Base-by-base conservation (phyloP, 768 basidiomycete genomes). In the Crucibulum laeve region DNA sequence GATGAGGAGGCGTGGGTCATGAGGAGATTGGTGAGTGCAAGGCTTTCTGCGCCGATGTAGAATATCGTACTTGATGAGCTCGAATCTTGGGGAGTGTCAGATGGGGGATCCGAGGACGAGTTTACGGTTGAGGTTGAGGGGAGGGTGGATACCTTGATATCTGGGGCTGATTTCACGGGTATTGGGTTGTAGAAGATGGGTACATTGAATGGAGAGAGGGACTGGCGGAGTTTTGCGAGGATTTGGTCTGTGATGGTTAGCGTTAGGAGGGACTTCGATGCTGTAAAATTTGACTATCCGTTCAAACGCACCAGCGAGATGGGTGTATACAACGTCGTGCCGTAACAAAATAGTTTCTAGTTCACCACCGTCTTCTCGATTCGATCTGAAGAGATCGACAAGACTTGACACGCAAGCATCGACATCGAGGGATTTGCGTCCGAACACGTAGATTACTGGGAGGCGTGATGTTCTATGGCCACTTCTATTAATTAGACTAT, bases 371-470 rank as follows among this genome's bases (percentile, higher is more conserved):
- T 54, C 32, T 14, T 23, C 17, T 14, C 30, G 23, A 14, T 43
- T 46, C 4, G 43, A 22, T 18, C 60, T 50, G 19, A 77, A 54
- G 10, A 68, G 50, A 14, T 59, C 56, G 14, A 64, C 40, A 11
- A 87, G 51, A 34, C 66, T 60, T 10, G 60, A 51, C 7, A 72
- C 65, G 48, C 82, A 86, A 45, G 70, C 57, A 3, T 69, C 60
- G 1, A 78, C 59, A 48, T 91, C 79, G 25, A 96, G 62, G 0
- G 64, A 49, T 45, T 82, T 81, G 53, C 84, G 82, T 0, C 91
- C 91, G 56, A 97, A 92, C 25, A 97, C 80, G 59, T 95, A 97
- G 24, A 93, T 77, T 2, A 93, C 87, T 0, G 94, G 92, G 0
- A 97, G 63, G 13, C 92, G 80, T 18, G 87, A 89, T 8, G 89